These are phyloP conservation scores for Penicillium cataractarum DNA, from an alignment of 495 filamentous ascomycete species.

Conservation along the genomic window DNA sequence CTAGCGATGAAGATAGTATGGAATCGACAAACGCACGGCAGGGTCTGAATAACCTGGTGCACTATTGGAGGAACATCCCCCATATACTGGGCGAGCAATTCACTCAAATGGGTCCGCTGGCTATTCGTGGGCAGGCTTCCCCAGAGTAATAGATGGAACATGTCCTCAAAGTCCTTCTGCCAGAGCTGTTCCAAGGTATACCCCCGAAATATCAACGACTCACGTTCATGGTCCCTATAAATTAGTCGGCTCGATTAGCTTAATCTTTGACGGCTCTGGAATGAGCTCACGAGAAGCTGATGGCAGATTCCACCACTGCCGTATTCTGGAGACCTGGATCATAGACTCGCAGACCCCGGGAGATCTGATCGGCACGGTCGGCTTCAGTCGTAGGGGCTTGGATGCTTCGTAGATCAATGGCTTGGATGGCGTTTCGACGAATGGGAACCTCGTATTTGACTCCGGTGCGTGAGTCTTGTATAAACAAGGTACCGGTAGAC, in stretches of 20 bases:
- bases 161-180: constrained; percentile 43
- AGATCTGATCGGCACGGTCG: constrained; percentile 31
- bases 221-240: constrained; percentile 35
- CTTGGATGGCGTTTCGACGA: constrained; percentile 50
- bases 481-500: constrained; percentile 38
- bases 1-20: background rate
- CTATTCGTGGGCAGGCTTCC: constrained; percentile 28
- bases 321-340: constrained; percentile 62
- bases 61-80: constrained; percentile 32
- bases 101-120: constrained; percentile 30
- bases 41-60: constrained; percentile 23
- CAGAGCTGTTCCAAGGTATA: constrained; percentile 39
- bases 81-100: constrained; percentile 31
- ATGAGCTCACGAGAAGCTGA: constrained; percentile 53
- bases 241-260: background rate
- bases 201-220: constrained; percentile 37
- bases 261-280: background rate
- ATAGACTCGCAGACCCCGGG: constrained; percentile 49
- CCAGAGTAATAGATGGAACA: constrained; percentile 43
- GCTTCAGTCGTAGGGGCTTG: constrained; percentile 26
- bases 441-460: constrained; percentile 56
- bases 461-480: constrained; percentile 56
- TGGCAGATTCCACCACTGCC: constrained; percentile 49
- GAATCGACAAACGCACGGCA: constrained; percentile 28
- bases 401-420: constrained; percentile 53